phyloP scores from a whole-genome alignment of 352 stramenopile genomes.

The Globisporangium viniferum region DNA sequence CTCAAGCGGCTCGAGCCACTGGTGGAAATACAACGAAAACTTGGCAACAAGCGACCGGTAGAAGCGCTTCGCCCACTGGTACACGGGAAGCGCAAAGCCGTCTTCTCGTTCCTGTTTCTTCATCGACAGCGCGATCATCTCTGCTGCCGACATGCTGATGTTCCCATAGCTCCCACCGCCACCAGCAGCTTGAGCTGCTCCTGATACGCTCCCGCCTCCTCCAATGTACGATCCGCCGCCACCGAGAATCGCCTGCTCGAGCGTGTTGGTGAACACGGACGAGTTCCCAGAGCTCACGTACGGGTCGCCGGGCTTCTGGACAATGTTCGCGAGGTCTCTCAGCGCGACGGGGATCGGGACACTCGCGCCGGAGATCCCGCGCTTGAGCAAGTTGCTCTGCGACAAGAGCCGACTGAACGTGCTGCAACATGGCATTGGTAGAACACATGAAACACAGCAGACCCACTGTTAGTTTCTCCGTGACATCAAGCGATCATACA shows the following conservation, averaged over 20 bases:
- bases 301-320: slow-evolving; percentile 44
- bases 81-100: slow-evolving; percentile 73
- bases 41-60: slow-evolving; percentile 84
- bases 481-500: not conserved
- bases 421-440: slow-evolving; percentile 16
- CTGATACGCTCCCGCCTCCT: slow-evolving; percentile 4
- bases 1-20: slow-evolving; percentile 72
- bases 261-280: slow-evolving; percentile 39
- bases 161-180: slow-evolving; percentile 28
- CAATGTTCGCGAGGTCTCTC: slow-evolving; percentile 22
- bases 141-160: slow-evolving; percentile 52
- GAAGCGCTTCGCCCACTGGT: slow-evolving; percentile 79
- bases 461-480: slow-evolving; percentile 1
- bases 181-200: slow-evolving; percentile 2
- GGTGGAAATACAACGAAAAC: slow-evolving; percentile 81
- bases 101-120: slow-evolving; percentile 75
- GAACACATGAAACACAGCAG: not conserved
- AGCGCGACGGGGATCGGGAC: slow-evolving; percentile 24
- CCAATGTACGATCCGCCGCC: slow-evolving; percentile 18
- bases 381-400: slow-evolving; percentile 58
- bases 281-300: slow-evolving; percentile 38
- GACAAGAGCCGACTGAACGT: slow-evolving; percentile 60
- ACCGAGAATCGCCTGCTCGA: slow-evolving; percentile 73
- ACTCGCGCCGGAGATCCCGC: slow-evolving; percentile 28
- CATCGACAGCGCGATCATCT: slow-evolving; percentile 79